Evolutionary conservation across 2,329 filamentous ascomycete genomes (phyloP).

Genomic region (Cercospora sp.): DNA sequence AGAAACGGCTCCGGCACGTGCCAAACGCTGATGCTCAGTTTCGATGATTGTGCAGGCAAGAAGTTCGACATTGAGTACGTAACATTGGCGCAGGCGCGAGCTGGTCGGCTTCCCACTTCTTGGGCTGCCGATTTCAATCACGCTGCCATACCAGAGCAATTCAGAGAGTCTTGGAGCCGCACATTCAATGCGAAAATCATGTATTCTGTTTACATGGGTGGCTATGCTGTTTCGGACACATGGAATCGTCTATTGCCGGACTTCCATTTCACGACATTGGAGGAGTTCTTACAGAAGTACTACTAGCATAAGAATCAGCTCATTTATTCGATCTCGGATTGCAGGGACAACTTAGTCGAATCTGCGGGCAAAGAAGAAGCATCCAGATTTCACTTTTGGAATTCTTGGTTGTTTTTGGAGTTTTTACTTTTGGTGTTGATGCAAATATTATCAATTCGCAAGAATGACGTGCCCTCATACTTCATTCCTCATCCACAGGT

Average conservation of each 20-base stretch:
- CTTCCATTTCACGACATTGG: constrained; percentile 45
- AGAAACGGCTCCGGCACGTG: not conserved
- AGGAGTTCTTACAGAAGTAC: constrained; percentile 43
- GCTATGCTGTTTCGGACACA: constrained; percentile 47
- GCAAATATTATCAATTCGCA: not conserved
- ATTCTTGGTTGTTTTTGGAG: not conserved
- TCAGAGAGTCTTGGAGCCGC: constrained; percentile 9
- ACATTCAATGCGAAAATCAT: constrained; percentile 8
- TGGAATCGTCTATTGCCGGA: constrained; percentile 51
- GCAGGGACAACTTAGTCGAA: not conserved
- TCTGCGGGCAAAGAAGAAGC: not conserved
- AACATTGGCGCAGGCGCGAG: constrained; percentile 50
- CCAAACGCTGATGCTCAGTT: constrained; percentile 30
- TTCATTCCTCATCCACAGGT: not conserved
- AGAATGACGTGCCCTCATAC: not conserved
- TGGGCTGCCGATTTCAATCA: constrained; percentile 41
- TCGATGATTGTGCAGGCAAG: constrained; percentile 32
- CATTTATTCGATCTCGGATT: too few species aligned
- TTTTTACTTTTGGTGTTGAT: not conserved
- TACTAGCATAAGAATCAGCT: not conserved
- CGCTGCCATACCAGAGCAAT: constrained; percentile 32
- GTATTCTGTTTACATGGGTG: constrained; percentile 8
- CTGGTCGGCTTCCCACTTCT: constrained; percentile 42
- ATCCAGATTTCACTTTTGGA: not conserved
- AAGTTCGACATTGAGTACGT: constrained; percentile 50